phyloP scores from a whole-genome alignment of 2,329 filamentous ascomycete genomes.

The Colletotrichum musicola region DNA sequence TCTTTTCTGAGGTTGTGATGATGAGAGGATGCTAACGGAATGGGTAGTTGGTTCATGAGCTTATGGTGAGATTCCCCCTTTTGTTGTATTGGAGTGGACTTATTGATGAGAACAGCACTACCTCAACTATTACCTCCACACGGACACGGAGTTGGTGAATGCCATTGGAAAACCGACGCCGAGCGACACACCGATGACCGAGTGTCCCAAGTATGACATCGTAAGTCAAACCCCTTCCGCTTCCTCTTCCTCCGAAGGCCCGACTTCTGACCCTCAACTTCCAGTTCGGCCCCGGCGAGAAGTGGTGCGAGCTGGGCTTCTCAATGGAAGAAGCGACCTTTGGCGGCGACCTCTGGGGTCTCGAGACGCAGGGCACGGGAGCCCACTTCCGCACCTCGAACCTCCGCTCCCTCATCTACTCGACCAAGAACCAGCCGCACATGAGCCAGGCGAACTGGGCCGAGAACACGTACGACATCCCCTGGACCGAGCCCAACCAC shows the following conservation, averaged over 20 bases:
- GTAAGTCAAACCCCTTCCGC: background rate
- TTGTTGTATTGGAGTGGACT: no score
- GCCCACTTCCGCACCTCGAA: background rate
- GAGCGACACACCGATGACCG: no score
- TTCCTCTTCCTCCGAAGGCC: background rate
- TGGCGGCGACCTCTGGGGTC: background rate
- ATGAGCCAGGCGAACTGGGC: background rate
- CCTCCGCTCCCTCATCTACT: background rate
- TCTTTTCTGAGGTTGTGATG: background rate
- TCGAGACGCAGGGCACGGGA: background rate
- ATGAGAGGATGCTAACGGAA: background rate
- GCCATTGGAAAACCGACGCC: background rate
- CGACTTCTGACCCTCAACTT: background rate
- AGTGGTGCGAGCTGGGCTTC: background rate
- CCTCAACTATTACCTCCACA: background rate
- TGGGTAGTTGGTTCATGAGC: constrained; percentile 1
- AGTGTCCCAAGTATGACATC: background rate
- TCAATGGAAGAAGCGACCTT: constrained; percentile 7
- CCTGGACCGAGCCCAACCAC: background rate
- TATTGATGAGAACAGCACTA: background rate
- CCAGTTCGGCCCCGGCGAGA: constrained; percentile 1
- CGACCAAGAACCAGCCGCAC: background rate
- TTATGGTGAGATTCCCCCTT: background rate
- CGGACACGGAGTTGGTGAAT: background rate
- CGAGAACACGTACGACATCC: no score